Percentiles rank a stretch among this genome's conserved stretches.
Evolutionary conservation across 495 filamentous ascomycete species (phyloP).

Genomic region (Peziza echinospora): DNA sequence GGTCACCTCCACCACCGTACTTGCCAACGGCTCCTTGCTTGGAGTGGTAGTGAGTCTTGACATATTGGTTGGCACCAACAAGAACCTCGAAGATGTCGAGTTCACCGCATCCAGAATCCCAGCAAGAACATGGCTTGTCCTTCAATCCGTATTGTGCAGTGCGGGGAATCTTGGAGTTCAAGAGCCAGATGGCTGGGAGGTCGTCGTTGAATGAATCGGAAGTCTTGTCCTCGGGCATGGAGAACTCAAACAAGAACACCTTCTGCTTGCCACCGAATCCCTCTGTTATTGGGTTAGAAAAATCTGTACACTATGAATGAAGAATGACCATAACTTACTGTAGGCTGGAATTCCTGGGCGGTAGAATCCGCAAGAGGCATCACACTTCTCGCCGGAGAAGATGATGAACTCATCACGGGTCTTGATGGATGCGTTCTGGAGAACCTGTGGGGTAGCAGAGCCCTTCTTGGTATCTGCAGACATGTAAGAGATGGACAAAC

Average conservation of each 20-base stretch:
- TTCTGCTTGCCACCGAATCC: conserved; percentile 42
- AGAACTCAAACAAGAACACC: conserved; percentile 44
- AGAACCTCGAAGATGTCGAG: conserved; percentile 51
- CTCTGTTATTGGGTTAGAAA: conserved; percentile 24
- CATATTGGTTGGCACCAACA: conserved; percentile 22
- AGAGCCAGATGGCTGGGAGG: conserved; percentile 46
- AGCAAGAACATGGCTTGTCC: conserved; percentile 38
- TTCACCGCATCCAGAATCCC: conserved; percentile 47
- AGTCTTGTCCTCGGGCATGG: conserved; percentile 35
- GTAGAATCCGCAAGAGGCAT: conserved; percentile 32
- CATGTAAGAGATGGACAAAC: conserved; percentile 40
- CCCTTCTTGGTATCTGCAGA: conserved; percentile 29
- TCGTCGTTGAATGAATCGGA: conserved; percentile 26
- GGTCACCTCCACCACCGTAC: conserved; percentile 26
- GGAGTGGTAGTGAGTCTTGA: conserved; percentile 41
- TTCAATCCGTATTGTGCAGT: conserved; percentile 38
- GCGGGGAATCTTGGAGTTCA: conserved; percentile 46
- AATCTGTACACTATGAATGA: conserved; percentile 1
- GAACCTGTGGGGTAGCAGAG: conserved; percentile 27
- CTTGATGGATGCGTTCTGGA: conserved; percentile 28
- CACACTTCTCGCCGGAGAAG: conserved; percentile 35
- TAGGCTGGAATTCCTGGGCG: conserved; percentile 37
- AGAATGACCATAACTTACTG: conserved; percentile 25
- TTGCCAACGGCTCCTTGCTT: conserved; percentile 21
- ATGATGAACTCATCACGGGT: conserved; percentile 42